These are phyloP conservation scores for Pestalotiopsis sp. DNA, from an alignment of 2,329 filamentous ascomycete genomes.

Conservation along the genomic window DNA sequence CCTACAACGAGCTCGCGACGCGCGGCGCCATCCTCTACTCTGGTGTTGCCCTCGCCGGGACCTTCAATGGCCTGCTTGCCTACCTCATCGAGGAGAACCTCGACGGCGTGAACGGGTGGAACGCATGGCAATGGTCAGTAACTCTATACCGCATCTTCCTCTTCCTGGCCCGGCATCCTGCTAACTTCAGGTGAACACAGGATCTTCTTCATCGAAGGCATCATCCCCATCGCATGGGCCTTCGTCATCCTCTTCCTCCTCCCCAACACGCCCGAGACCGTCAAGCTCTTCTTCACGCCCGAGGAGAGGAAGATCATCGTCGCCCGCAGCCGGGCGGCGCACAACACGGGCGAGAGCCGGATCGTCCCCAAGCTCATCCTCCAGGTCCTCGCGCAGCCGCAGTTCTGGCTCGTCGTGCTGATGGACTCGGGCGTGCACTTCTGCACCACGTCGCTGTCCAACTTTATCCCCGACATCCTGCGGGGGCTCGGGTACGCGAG, in stretches of 20 bases:
- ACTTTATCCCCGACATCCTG: slow-evolving; percentile 22
- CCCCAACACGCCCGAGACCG: slow-evolving; percentile 19
- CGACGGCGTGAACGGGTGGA: slow-evolving; percentile 25
- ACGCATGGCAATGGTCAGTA: slow-evolving; percentile 23
- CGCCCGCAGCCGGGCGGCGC: slow-evolving; percentile 18
- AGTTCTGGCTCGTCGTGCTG: slow-evolving; percentile 27
- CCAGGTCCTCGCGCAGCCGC: slow-evolving; percentile 22
- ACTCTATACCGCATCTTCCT: background rate
- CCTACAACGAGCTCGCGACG: slow-evolving; percentile 26
- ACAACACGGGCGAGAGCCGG: slow-evolving; percentile 22
- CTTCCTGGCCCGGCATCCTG: too few relatives aligned
- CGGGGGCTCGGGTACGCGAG: slow-evolving; percentile 24
- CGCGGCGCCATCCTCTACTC: slow-evolving; percentile 25
- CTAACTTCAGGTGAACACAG: background rate
- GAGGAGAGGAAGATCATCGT: slow-evolving; percentile 23
- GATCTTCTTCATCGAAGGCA: slow-evolving; percentile 26
- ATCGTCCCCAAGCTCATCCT: slow-evolving; percentile 19
- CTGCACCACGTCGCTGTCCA: slow-evolving; percentile 25
- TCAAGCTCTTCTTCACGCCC: slow-evolving; percentile 22
- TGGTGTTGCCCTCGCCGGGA: slow-evolving; percentile 23
- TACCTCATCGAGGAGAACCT: slow-evolving; percentile 23
- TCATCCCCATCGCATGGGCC: slow-evolving; percentile 23
- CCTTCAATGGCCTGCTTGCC: slow-evolving; percentile 28
- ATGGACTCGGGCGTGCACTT: slow-evolving; percentile 23
- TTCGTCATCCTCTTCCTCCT: slow-evolving; percentile 22